Base-by-base conservation (phyloP, 352 stramenopile species). In the Pythium plurisporium region DNA sequence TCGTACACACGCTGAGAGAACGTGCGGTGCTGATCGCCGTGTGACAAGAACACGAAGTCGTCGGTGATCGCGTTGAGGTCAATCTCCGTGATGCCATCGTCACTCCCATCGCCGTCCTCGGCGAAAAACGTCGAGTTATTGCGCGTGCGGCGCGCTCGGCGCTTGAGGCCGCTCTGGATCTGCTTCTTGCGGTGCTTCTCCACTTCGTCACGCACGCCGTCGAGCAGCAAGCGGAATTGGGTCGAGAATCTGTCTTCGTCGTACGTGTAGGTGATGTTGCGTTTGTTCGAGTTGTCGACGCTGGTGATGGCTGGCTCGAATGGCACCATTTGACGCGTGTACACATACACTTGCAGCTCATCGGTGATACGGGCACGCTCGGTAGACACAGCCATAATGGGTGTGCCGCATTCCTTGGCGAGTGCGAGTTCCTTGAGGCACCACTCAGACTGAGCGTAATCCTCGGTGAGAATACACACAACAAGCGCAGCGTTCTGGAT, bases 321-420 rank as follows among this genome's bases (percentile, higher is more conserved):
- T 31, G 82, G 81, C 27, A 93, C 74, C 64, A 93, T 91, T 57
- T 91, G 80, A 4, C 83, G 79, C 29, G 83, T 90, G 68, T 90
- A 90, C 23, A 93, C 72, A 65, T 93, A 93, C 59, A 90, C 80
- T 49, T 93, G 80, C 63, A 93, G 74, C 47, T 93, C 80, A 11
- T 91, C 79, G 12, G 71, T 82, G 22, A 91, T 71, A 3, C 60
- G 34, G 7, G 66, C 75, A 50, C 64, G 65, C 53, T 93, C 81
- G 0, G 79, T 76, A 17, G 79, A 91, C 1, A 88, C 67, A 9
- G 82, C 79, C 33, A 89, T 76, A 43, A 89, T 89, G 7, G 77
- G 79, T 51, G 69, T 89, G 14, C 74, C 70, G 19, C 73, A 64
- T 46, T 87, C 74, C 59, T 91, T 94, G 8, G 81, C 83, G 8